phyloP scores from a whole-genome alignment of 2,329 filamentous ascomycete species.

The Sporothrix protearum region DNA sequence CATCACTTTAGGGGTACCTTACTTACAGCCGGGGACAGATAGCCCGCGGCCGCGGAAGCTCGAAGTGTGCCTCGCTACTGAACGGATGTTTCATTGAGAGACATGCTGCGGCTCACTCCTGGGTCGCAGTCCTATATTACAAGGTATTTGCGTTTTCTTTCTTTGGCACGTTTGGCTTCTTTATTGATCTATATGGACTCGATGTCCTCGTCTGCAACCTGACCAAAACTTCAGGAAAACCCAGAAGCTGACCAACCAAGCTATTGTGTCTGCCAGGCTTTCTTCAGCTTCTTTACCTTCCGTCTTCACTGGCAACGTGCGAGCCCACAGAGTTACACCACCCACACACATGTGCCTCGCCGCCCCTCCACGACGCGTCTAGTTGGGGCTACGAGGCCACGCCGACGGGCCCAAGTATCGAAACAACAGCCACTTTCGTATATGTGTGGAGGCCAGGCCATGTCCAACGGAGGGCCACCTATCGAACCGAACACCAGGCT shows the following conservation, averaged over 20 bases:
- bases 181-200: neutral
- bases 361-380: neutral
- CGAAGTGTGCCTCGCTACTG: neutral
- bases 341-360: neutral
- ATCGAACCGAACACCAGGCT: constrained; percentile 12
- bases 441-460: neutral
- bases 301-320: neutral
- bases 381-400: neutral
- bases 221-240: neutral
- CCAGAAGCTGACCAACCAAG: neutral
- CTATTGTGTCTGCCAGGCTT: neutral
- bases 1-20: constrained; percentile 29
- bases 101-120: neutral
- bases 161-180: neutral
- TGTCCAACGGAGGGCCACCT: neutral
- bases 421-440: neutral
- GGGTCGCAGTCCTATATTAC: too few relatives aligned
- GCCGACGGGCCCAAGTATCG: neutral
- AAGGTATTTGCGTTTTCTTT: neutral
- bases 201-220: neutral
- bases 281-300: too few relatives aligned
- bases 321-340: neutral
- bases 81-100: neutral
- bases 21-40: constrained; percentile 22
- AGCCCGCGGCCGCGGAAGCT: neutral